Evolutionary conservation across 768 basidiomycete species (phyloP), one percentile per base, ranked within the genome.

Genomic region (Lentinula lateritia): DNA sequence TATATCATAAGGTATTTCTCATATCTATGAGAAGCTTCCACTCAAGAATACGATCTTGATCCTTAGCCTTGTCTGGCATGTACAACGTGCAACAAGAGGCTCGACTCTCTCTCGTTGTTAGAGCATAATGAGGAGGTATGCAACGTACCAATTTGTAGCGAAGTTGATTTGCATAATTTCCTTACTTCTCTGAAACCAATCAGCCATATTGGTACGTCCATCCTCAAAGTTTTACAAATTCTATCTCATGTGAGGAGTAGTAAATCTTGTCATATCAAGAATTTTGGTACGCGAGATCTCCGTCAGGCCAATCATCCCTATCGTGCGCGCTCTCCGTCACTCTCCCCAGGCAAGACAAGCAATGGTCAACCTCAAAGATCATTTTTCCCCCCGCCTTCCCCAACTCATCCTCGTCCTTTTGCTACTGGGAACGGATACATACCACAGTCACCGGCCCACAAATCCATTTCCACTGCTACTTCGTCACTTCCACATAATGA

Each of bases 51-150:
- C 28, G 16, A 54, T 28, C n/a, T 45, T 8, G n/a, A 9, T 18
- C 46, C 8, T 23, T 66, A 93, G 90, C 86, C 85, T 23, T 95
- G 93, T 75, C 78, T 95, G 48, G 80, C 87, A 16, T 95, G 93
- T 70, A 86, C 78, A 58, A 77, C 74, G 12, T 95, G 93, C 71
- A 83, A 80, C 68, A 92, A 91, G 71, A 78, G 90, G 39, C 78
- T 95, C 13, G 92, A 93, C 69, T 91, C 92, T 0, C 75, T 83
- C 60, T 83, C 83, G 18, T 77, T 95, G 23, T 76, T 93, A 6
- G 93, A 95, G 71, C 93, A 95, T 69, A 85, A 95, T 67, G 81
- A 88, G 69, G 77, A 90, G 81, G 93, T 91, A 64, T 59, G 84
- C 70, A 23, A n/a, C 7, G 52, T 59, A 55, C 60, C n/a, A n/a